Conservation (phyloP, 768 basidiomycete genomes). For the Pulveroboletus frians region DNA sequence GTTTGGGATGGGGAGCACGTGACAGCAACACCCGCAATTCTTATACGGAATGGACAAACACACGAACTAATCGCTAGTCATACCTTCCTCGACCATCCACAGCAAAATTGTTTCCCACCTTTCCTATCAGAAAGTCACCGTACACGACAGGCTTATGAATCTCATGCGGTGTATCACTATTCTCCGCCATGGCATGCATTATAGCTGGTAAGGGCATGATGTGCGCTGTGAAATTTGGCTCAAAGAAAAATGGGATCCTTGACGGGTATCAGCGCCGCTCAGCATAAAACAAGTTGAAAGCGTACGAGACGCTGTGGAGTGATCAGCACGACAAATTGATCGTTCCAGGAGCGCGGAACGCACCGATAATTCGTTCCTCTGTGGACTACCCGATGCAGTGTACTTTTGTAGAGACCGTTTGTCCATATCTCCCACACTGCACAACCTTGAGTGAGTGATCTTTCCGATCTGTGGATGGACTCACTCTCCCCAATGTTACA, state of each 20-base stretch:
- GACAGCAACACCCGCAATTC: conserved; percentile 7
- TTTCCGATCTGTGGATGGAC: conserved; percentile 20
- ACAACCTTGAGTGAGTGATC: neutral
- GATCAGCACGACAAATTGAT: conserved; percentile 5
- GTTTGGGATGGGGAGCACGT: conserved; percentile 21
- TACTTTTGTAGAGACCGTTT: conserved; percentile 80
- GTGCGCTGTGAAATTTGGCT: conserved; percentile 76
- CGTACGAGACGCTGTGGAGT: conserved; percentile 64
- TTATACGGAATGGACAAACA: neutral
- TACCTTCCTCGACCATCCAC: conserved; percentile 33
- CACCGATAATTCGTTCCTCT: conserved; percentile 61
- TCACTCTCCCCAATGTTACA: conserved; percentile 91
- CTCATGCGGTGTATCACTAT: conserved; percentile 22
- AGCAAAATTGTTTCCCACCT: conserved; percentile 73
- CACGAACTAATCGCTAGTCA: conserved; percentile 10
- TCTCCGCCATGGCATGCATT: conserved; percentile 31
- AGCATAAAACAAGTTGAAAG: neutral
- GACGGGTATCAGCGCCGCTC: conserved; percentile 2
- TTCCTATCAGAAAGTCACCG: conserved; percentile 70
- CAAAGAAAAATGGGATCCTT: conserved; percentile 91
- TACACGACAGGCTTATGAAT: conserved; percentile 54
- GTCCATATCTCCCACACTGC: conserved; percentile 93
- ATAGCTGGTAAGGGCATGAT: conserved; percentile 64
- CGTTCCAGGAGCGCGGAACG: conserved; percentile 1
- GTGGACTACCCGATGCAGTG: conserved; percentile 87